Evolutionary conservation across 78 protist genomes (phyloP), one percentile per base, ranked within the genome.

Genomic region (Monosiga brevicollis): DNA sequence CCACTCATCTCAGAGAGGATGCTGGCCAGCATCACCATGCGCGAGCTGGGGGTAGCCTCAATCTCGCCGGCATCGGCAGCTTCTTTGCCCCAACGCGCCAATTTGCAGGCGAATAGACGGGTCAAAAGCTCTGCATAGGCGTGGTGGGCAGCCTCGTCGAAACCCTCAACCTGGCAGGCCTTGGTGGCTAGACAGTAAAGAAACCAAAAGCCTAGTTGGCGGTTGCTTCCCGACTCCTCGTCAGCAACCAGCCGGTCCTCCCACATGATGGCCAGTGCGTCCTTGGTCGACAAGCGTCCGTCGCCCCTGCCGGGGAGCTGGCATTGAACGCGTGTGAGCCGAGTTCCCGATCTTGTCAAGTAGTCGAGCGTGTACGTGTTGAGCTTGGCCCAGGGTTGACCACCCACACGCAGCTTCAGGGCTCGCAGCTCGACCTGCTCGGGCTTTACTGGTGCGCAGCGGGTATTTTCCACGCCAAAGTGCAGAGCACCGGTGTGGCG

Each of bases 121-220:
- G 79, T 37, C 6, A 86, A 80, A 35, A 86, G 38, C 36, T n/a
- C 43, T 3, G 36, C 37, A 6, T 71, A 0, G 22, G 79, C 9
- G 29, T 38, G 36, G 26, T 76, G 20, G 42, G 79, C 62, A 78
- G 78, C 78, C 41, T n/a, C 32, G 34, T 78, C 78, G 43, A 25
- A 6, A 43, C 43, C 42, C 41, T 32, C 23, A 41, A 25, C 1
- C 40, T 2, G 23, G 42, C 55, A 1, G 38, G 32, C 42, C 70
- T 86, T 86, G 34, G 49, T 41, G 40, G 76, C 34, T 38, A 78
- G 70, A 55, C 81, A 78, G 83, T 85, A 85, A 75, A 88, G n/a
- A 84, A 88, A 85, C 35, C 73, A 72, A 76, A 84, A 82, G 42
- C 91, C 91, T 32, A 84, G 87, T 42, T 75, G 73, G 73, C 76